Percentiles rank a stretch among this genome's conserved stretches.
These are phyloP conservation scores for Tripidium arundinaceum DNA, from an alignment of 202 grass and related monocot species.

Conservation along the genomic window DNA sequence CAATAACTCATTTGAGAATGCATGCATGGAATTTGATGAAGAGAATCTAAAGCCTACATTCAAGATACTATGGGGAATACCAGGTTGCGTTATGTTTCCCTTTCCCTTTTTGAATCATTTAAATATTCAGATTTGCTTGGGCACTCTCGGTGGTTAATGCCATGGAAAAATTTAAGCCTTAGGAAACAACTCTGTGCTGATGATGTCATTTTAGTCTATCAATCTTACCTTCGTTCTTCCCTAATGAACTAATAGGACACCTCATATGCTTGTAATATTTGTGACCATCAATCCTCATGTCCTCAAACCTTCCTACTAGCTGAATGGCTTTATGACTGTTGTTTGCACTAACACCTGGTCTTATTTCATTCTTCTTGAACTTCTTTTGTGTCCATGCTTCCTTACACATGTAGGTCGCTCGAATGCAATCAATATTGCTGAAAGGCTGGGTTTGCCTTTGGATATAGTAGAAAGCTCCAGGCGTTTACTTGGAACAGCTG, in stretches of 20 bases:
- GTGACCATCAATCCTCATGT: neutral
- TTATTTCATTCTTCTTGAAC: constrained; percentile 23
- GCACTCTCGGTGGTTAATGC: neutral
- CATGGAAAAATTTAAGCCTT: neutral
- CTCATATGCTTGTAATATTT: constrained; percentile 1
- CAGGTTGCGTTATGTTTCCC: constrained; percentile 43
- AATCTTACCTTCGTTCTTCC: neutral
- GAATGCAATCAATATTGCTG: constrained; percentile 75
- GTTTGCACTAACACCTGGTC: neutral
- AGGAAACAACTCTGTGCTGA: neutral
- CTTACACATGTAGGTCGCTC: constrained; percentile 54
- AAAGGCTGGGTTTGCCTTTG: constrained; percentile 57
- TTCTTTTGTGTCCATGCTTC: constrained; percentile 23
- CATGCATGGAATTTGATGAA: constrained; percentile 81
- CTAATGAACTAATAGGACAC: neutral
- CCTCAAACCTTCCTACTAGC: neutral
- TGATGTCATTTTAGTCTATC: neutral
- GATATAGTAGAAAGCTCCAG: constrained; percentile 50
- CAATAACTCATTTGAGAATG: constrained; percentile 75
- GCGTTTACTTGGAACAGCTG: constrained; percentile 58
- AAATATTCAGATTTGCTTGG: constrained; percentile 19
- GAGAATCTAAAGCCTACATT: constrained; percentile 73
- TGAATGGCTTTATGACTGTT: constrained; percentile 26
- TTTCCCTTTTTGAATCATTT: neutral
- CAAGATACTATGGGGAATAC: constrained; percentile 83